phyloP scores from a whole-genome alignment of 495 filamentous ascomycete species.

The Aspergillus haitiensis region DNA sequence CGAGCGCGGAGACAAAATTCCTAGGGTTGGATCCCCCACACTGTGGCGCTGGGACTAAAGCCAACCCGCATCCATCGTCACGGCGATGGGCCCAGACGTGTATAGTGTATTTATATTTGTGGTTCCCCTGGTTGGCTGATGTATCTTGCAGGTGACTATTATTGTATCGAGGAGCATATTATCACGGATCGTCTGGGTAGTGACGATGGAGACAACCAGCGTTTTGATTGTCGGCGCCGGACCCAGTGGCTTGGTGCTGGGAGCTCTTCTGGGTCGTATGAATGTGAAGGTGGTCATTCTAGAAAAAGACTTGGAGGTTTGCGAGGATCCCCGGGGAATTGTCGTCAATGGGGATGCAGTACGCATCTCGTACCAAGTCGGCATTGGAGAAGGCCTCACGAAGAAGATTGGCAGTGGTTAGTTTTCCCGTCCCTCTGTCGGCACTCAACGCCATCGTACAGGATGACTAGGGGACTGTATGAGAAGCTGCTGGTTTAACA shows the following conservation, averaged over 20 bases:
- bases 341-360: slow-evolving; percentile 44
- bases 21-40: no score
- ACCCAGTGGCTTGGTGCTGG: slow-evolving; percentile 37
- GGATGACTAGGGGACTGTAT: no score
- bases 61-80: no score
- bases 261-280: slow-evolving; percentile 32
- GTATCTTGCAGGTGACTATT: no score
- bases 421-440: neutral
- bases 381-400: slow-evolving; percentile 30
- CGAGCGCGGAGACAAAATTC: no score
- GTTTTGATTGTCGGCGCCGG: slow-evolving; percentile 42
- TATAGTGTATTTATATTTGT: no score
- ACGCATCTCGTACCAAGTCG: slow-evolving; percentile 36
- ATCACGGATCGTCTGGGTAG: no score
- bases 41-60: no score
- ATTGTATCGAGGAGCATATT: no score
- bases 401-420: slow-evolving; percentile 26
- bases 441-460: no score
- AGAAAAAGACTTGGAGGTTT: slow-evolving; percentile 41
- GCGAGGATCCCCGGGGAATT: slow-evolving; percentile 45
- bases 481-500: neutral
- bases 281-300: slow-evolving; percentile 37
- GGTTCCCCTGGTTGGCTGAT: no score
- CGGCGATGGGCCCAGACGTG: no score
- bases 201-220: slow-evolving; percentile 18